Percentiles rank a stretch among this genome's conserved stretches.
phyloP scores from a whole-genome alignment of 352 stramenopile species.

The Pythium aphanidermatum region DNA sequence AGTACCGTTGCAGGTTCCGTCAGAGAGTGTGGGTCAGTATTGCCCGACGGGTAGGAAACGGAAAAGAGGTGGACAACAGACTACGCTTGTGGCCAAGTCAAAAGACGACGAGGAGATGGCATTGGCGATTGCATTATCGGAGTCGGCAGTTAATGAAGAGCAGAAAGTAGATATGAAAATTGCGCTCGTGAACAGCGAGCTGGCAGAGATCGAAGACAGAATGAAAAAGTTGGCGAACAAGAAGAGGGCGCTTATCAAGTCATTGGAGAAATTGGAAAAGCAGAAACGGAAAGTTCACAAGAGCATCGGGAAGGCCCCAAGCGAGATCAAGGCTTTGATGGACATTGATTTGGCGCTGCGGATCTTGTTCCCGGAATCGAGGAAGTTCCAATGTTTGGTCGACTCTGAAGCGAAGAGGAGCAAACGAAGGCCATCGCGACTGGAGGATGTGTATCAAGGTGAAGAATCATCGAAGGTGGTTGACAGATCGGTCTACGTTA shows the following conservation, averaged over 20 bases:
- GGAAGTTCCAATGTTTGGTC: background rate
- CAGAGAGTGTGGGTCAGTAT: background rate
- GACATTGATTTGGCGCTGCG: conserved; percentile 5
- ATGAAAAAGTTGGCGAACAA: conserved; percentile 43
- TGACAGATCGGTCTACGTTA: conserved; percentile 1
- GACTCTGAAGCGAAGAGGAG: background rate
- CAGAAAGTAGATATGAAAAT: conserved; percentile 42
- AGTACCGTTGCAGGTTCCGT: background rate
- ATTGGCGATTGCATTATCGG: conserved; percentile 32
- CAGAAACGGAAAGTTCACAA: conserved; percentile 38
- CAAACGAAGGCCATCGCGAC: background rate
- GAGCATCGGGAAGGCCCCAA: conserved; percentile 20
- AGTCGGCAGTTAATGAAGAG: conserved; percentile 29
- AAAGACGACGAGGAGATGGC: conserved; percentile 34
- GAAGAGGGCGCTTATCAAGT: conserved; percentile 35
- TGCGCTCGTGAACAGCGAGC: conserved; percentile 31
- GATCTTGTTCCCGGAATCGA: conserved; percentile 10
- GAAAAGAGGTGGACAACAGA: conserved; percentile 19
- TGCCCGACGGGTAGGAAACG: background rate
- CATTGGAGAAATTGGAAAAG: conserved; percentile 39
- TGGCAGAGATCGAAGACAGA: conserved; percentile 39
- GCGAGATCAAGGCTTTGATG: background rate
- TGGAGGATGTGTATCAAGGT: conserved; percentile 3
- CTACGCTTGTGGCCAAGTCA: conserved; percentile 7
- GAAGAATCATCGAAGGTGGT: background rate